These are phyloP conservation scores for Heliamphora pulchella DNA, from an alignment of 179 eudicot species.

Conservation along the genomic window DNA sequence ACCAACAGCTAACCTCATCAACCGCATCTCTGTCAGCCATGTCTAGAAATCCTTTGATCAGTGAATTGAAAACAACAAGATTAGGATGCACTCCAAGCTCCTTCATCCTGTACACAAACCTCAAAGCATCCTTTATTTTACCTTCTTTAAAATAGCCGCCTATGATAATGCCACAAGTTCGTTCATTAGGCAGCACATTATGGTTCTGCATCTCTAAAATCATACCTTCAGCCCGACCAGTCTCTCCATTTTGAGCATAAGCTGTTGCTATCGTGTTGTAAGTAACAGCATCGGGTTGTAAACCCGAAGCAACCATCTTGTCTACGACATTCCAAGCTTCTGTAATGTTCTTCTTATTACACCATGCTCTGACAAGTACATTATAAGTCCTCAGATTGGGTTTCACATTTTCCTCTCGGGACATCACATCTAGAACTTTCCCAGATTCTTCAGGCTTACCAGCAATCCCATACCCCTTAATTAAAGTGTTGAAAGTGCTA, in stretches of 20 bases:
- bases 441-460: constrained; percentile 82
- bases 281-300: constrained; percentile 57
- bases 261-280: constrained; percentile 58
- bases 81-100: constrained; percentile 41
- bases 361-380: constrained; percentile 74
- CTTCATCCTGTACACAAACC: constrained; percentile 58
- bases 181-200: constrained; percentile 47
- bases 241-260: constrained; percentile 50
- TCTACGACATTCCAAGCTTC: constrained; percentile 78
- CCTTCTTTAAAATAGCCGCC: constrained; percentile 62
- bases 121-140: constrained; percentile 49
- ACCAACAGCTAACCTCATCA: constrained; percentile 41
- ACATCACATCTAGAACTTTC: constrained; percentile 60
- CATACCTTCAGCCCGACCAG: constrained; percentile 44
- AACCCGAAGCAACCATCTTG: constrained; percentile 60
- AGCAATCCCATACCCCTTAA: constrained; percentile 74
- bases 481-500: constrained; percentile 74
- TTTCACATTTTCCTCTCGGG: constrained; percentile 49
- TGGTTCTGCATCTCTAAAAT: constrained; percentile 49
- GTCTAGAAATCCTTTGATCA: constrained; percentile 61
- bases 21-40: constrained; percentile 42
- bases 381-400: constrained; percentile 84
- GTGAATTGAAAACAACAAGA: constrained; percentile 53
- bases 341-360: constrained; percentile 47
- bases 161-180: constrained; percentile 52